phyloP scores from a whole-genome alignment of 805 yeast genomes.

The Candida sphagnicola region DNA sequence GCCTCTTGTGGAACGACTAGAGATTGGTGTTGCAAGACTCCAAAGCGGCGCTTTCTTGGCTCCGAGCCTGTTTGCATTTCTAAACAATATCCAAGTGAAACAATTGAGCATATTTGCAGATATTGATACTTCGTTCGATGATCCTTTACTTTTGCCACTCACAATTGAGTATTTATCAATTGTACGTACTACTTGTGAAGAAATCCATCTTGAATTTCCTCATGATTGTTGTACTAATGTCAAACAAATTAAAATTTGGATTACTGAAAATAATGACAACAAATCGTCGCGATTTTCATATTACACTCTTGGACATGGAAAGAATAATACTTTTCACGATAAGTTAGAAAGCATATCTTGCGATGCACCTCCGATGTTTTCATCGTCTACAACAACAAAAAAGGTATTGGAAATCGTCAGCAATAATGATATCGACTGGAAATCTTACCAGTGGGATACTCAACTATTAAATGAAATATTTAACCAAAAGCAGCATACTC shows the following conservation, averaged over 20 bases:
- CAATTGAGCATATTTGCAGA: too few species aligned
- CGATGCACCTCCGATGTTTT: not conserved
- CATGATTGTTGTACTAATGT: not conserved
- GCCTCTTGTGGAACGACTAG: not conserved
- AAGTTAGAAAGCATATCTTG: not conserved
- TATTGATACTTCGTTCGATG: not conserved
- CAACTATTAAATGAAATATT: not conserved
- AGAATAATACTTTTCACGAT: not conserved
- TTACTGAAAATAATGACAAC: too few species aligned
- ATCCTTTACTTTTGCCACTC: not conserved
- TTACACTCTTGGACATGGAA: not conserved
- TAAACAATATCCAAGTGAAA: not conserved
- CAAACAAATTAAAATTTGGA: not conserved
- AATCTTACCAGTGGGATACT: not conserved
- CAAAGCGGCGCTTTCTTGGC: too few species aligned
- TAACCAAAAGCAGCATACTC: not conserved
- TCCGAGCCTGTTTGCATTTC: not conserved
- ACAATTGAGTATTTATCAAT: not conserved
- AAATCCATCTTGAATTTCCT: not conserved
- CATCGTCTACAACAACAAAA: not conserved
- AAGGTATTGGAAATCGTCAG: not conserved
- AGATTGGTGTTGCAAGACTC: not conserved
- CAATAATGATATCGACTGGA: not conserved
- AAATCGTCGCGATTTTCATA: not conserved
- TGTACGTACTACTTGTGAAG: not conserved